Evolutionary conservation across 2,329 filamentous ascomycete genomes (phyloP).

Genomic region (Bipolaris sorokiniana): DNA sequence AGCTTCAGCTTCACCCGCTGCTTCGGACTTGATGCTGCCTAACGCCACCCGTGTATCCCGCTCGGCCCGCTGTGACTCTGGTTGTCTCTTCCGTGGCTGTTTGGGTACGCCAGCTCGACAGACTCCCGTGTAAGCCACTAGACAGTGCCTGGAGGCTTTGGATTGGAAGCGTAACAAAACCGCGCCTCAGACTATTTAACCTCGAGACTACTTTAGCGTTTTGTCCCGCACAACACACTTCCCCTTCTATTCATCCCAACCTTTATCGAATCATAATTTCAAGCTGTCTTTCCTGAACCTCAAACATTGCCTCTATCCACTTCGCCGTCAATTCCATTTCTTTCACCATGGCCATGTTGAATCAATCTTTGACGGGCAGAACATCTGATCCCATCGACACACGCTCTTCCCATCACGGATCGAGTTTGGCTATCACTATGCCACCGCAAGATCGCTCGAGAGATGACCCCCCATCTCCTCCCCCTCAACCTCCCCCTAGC

Average conservation of each 20-base stretch:
- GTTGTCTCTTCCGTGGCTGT: conserved; percentile 33
- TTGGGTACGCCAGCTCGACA: conserved; percentile 35
- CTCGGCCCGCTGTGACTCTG: conserved; percentile 43
- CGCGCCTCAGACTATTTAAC: conserved; percentile 37
- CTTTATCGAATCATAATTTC: not conserved
- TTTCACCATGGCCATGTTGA: conserved; percentile 9
- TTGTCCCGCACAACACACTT: conserved; percentile 12
- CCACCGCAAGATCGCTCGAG: conserved; percentile 34
- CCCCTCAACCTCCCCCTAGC: conserved; percentile 50
- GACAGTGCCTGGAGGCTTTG: conserved; percentile 1
- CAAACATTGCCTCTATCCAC: not conserved
- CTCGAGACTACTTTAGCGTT: conserved; percentile 28
- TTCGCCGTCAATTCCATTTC: not conserved
- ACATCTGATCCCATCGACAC: not conserved
- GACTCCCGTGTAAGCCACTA: conserved; percentile 28
- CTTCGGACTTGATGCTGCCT: conserved; percentile 31
- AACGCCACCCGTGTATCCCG: conserved; percentile 44
- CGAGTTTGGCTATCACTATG: conserved; percentile 4
- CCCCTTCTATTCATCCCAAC: not conserved
- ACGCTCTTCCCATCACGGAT: not conserved
- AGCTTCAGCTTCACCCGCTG: conserved; percentile 34
- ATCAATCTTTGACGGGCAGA: not conserved
- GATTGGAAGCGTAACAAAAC: conserved; percentile 11
- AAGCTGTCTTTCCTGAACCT: not conserved
- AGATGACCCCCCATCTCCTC: conserved; percentile 50